Base-by-base conservation (phyloP, 495 filamentous ascomycete genomes). In the Annulohypoxylon moriforme region DNA sequence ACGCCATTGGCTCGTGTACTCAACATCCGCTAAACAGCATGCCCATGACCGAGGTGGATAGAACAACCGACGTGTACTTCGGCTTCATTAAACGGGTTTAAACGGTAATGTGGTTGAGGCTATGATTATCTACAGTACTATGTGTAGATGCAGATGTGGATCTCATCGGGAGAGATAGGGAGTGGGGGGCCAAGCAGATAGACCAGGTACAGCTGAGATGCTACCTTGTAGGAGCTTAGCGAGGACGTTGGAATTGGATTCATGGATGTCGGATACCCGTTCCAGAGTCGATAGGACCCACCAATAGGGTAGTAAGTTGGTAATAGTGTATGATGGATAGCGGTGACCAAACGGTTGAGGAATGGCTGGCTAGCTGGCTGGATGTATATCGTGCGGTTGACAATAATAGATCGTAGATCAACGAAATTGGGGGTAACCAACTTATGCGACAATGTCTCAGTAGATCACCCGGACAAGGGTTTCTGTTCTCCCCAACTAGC, bases 391-490 rank as follows among this genome's bases (percentile, higher is more conserved):
- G 47, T 34, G 10, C 29, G 24, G 16, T 53, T 55, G 52, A 59
- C 31, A 59, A 42, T 57, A 57, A 59, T 13, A 46, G 27, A 49
- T 29, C 22, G 27, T 29, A 29, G 27, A 29, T 29, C 27, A 69
- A 62, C n/a, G 61, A 66, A 62, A 69, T 58, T 58, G 55, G 47
- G 71, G 71, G 40, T 42, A n/a, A 69, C 71, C 71, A 73, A 73
- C 71, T 52, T 69, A 62, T 73, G 66, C 57, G 58, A 62, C 66
- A 66, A 66, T 73, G 71, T 73, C 71, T 73, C 44, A 66, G 50
- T 36, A 66, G 55, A 72, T 61, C 64, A 64, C 55, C 70, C 65
- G 70, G 60, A 73, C 60, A 73, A 52, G 24, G 60, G 49, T 13
- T 64, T 56, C 47, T 65, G 25, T 67, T 61, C 25, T 52, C 70